Evolutionary conservation across 352 stramenopile species (phyloP).

Genomic region (Phytophthora fragariaefolia): DNA sequence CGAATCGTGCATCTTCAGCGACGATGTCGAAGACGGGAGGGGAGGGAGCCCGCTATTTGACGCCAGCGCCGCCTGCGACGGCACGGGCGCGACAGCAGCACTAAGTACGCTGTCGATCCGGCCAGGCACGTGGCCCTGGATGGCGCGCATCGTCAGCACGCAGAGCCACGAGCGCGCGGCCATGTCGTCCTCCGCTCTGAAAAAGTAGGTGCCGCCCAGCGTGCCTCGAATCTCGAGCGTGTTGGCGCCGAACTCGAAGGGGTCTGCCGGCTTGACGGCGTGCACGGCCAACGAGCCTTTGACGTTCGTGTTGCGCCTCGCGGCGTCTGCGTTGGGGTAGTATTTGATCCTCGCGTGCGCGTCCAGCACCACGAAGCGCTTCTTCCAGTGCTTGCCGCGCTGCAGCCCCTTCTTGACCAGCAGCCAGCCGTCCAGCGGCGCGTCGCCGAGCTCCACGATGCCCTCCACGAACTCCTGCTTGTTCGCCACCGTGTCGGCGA

Average conservation of each 20-base stretch:
- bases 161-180: slow-evolving; percentile 80
- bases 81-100: slow-evolving; percentile 35
- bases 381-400: slow-evolving; percentile 85
- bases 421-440: slow-evolving; percentile 75
- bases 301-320: slow-evolving; percentile 79
- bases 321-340: slow-evolving; percentile 78
- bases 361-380: slow-evolving; percentile 81
- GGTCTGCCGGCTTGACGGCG: slow-evolving; percentile 74
- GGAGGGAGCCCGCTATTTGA: slow-evolving; percentile 6
- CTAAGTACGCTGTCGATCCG: slow-evolving; percentile 67
- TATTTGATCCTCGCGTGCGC: slow-evolving; percentile 80
- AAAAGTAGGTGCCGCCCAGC: slow-evolving; percentile 83
- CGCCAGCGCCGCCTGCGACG: slow-evolving; percentile 2
- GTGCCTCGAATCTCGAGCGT: slow-evolving; percentile 81
- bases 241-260: slow-evolving; percentile 76
- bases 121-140: slow-evolving; percentile 72
- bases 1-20: slow-evolving; percentile 30
- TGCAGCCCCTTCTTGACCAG: slow-evolving; percentile 79
- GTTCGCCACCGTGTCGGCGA: slow-evolving; percentile 73
- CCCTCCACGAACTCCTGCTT: slow-evolving; percentile 81
- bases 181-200: slow-evolving; percentile 81
- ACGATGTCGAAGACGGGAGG: slow-evolving; percentile 14
- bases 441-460: slow-evolving; percentile 72
- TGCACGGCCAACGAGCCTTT: slow-evolving; percentile 82
- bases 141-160: slow-evolving; percentile 82